These are phyloP conservation scores for Pythium vanterpoolii DNA, from an alignment of 352 stramenopile species.

Conservation along the genomic window DNA sequence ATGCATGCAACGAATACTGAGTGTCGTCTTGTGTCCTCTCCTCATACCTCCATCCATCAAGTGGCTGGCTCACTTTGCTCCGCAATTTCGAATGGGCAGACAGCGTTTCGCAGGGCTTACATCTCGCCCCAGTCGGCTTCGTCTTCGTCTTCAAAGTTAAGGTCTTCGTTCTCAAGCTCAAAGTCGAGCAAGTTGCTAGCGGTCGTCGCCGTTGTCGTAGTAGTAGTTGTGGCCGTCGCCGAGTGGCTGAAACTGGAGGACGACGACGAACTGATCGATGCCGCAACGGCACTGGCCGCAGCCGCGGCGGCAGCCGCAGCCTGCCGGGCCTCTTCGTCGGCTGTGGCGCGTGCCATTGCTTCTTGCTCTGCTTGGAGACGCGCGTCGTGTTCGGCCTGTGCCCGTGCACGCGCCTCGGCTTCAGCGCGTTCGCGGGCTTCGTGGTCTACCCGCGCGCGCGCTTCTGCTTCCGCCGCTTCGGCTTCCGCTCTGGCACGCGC, in stretches of 20 bases:
- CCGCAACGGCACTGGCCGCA: constrained; percentile 26
- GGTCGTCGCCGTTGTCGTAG: constrained; percentile 14
- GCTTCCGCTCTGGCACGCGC: constrained; percentile 17
- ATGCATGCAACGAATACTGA: too few species aligned
- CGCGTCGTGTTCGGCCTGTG: constrained; percentile 8
- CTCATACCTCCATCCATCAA: too few species aligned
- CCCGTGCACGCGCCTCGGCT: constrained; percentile 24
- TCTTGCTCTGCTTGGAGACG: constrained; percentile 11
- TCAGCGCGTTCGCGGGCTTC: constrained; percentile 18
- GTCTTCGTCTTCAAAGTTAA: constrained; percentile 79
- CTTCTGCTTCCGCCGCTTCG: constrained; percentile 22
- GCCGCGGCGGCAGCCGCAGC: constrained; percentile 1
- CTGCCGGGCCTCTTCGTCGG: constrained; percentile 14
- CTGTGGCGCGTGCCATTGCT: constrained; percentile 11
- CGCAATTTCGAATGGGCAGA: too few species aligned
- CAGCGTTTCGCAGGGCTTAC: constrained; percentile 40
- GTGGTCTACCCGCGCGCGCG: constrained; percentile 29
- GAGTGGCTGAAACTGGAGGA: constrained; percentile 13
- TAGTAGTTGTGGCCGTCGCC: constrained; percentile 15
- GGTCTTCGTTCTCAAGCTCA: constrained; percentile 68
- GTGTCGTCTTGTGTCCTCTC: too few species aligned
- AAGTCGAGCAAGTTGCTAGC: constrained; percentile 69
- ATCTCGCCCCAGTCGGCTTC: constrained; percentile 84
- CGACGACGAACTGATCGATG: constrained; percentile 19
- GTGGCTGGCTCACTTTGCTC: too few species aligned